Evolutionary conservation across 2,329 filamentous ascomycete species (phyloP).

Genomic region (Zalaria sp.): DNA sequence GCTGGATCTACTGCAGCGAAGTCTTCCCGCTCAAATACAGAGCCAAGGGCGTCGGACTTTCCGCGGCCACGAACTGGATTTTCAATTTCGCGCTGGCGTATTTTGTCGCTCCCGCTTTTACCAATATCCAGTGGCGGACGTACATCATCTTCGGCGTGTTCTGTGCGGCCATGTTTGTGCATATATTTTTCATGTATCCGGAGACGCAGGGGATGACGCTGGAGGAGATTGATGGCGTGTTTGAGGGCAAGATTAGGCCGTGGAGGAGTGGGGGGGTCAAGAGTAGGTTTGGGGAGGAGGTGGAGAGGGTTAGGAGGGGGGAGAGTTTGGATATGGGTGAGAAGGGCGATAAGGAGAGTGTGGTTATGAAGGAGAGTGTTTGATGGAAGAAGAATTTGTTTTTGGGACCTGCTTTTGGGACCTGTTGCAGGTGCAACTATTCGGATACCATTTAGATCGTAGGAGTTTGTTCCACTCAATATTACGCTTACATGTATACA

Average conservation of each 20-base stretch:
- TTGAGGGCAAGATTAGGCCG: slow-evolving; percentile 14
- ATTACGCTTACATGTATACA: no score
- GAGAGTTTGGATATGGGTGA: not conserved
- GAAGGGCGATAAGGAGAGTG: not conserved
- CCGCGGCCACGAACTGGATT: slow-evolving; percentile 38
- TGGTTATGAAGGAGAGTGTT: not conserved
- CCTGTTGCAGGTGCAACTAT: no score
- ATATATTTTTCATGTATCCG: slow-evolving; percentile 29
- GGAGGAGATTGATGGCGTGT: slow-evolving; percentile 23
- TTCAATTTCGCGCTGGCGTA: slow-evolving; percentile 44
- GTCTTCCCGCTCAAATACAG: slow-evolving; percentile 49
- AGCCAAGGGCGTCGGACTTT: slow-evolving; percentile 44
- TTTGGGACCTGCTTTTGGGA: no score
- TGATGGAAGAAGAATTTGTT: no score
- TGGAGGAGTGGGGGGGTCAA: slow-evolving; percentile 14
- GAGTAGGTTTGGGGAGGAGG: slow-evolving; percentile 3
- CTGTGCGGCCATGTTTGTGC: slow-evolving; percentile 28
- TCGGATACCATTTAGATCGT: no score
- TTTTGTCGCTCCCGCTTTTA: slow-evolving; percentile 44
- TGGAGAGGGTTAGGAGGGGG: not conserved
- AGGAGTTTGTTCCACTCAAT: no score
- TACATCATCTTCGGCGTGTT: slow-evolving; percentile 35
- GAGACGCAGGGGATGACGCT: slow-evolving; percentile 19
- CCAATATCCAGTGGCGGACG: slow-evolving; percentile 43
- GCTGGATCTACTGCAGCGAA: slow-evolving; percentile 46